Percentiles rank a stretch among this genome's conserved stretches.
These are phyloP conservation scores for Aspergillus thermomutatus DNA, from an alignment of 2,329 filamentous ascomycete species.

Conservation along the genomic window DNA sequence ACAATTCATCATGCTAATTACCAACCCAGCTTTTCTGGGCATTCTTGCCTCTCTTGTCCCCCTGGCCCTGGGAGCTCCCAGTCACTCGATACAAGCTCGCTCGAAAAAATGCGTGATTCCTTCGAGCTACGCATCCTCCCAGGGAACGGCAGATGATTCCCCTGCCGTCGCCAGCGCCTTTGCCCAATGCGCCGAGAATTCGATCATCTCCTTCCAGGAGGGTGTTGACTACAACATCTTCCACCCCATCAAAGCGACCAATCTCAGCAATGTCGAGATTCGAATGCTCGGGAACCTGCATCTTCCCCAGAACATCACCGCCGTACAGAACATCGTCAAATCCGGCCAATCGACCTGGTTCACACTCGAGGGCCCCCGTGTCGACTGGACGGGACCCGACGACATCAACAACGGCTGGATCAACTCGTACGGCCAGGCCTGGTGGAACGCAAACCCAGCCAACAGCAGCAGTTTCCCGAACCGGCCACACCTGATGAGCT, in stretches of 20 bases:
- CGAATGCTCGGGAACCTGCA: conserved; percentile 44
- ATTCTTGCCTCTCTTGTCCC: background rate
- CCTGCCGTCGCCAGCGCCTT: conserved; percentile 38
- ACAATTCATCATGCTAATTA: conserved; percentile 10
- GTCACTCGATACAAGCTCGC: background rate
- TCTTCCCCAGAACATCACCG: conserved; percentile 39
- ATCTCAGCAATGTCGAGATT: conserved; percentile 44
- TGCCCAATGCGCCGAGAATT: conserved; percentile 31
- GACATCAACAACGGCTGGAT: conserved; percentile 44
- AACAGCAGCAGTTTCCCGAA: conserved; percentile 38
- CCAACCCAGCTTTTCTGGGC: background rate
- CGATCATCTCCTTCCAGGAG: conserved; percentile 36
- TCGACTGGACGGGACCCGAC: conserved; percentile 29
- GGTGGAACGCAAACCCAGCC: conserved; percentile 45
- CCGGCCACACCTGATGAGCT: conserved; percentile 42
- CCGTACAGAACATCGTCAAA: conserved; percentile 36
- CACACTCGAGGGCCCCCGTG: conserved; percentile 23
- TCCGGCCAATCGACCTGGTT: conserved; percentile 37
- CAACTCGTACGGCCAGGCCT: conserved; percentile 44
- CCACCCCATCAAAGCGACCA: conserved; percentile 37
- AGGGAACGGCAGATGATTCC: conserved; percentile 40
- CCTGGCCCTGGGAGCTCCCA: background rate
- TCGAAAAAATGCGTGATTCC: conserved; percentile 19
- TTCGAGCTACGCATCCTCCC: conserved; percentile 24
- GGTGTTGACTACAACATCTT: conserved; percentile 45